These are phyloP conservation scores for Amanita pallidorosea DNA, from an alignment of 768 basidiomycete species.

Conservation along the genomic window DNA sequence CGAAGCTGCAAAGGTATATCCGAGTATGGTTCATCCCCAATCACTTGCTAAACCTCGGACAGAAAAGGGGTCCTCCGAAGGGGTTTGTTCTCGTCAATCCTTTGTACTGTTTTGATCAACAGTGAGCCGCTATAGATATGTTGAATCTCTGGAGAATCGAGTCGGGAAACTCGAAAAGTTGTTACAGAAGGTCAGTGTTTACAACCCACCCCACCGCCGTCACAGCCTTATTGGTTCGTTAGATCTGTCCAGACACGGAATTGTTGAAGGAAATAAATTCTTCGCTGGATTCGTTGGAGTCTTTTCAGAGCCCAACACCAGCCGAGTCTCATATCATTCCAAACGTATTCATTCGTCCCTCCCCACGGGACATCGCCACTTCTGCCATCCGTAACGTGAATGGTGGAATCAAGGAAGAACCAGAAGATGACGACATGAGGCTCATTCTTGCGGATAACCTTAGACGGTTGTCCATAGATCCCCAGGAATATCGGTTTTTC, in stretches of 20 bases:
- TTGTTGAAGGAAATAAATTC: conserved; percentile 44
- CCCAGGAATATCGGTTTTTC: conserved; percentile 33
- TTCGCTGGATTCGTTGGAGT: conserved; percentile 15
- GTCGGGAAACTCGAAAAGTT: conserved; percentile 53
- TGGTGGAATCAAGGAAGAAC: conserved; percentile 12
- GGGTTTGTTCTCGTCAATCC: conserved; percentile 26
- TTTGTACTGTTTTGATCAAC: neutral
- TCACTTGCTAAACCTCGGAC: conserved; percentile 1
- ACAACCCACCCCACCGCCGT: neutral
- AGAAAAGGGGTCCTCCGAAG: conserved; percentile 55
- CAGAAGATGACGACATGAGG: conserved; percentile 25
- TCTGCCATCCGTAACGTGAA: conserved; percentile 22
- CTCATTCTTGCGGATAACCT: conserved; percentile 26
- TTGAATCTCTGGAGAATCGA: conserved; percentile 51
- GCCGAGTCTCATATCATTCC: conserved; percentile 2
- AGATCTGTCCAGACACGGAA: conserved; percentile 60
- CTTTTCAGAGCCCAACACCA: conserved; percentile 12
- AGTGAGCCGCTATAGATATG: conserved; percentile 26
- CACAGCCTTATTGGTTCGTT: neutral
- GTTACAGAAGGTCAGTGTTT: conserved; percentile 25
- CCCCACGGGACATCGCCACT: conserved; percentile 19
- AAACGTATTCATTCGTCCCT: neutral
- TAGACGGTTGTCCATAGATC: conserved; percentile 21
- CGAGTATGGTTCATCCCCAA: neutral
- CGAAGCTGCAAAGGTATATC: conserved; percentile 53